Conservation (phyloP, 257 asterid species). For the Haberlea rhodopensis region DNA sequence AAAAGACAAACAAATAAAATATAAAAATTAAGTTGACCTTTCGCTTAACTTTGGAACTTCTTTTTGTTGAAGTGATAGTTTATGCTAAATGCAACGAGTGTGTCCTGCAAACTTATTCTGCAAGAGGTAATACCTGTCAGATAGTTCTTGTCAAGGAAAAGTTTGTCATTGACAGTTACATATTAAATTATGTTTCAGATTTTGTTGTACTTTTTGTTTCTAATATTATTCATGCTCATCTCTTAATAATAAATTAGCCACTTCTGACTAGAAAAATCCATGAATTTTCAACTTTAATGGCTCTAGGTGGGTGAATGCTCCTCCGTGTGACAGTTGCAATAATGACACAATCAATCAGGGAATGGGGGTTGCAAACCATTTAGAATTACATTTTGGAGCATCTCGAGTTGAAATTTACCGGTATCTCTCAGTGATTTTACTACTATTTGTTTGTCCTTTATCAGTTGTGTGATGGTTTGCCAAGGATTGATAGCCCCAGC, state of each 20-base stretch:
- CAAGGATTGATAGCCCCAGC: constrained; percentile 15
- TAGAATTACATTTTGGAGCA: constrained; percentile 69
- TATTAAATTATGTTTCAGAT: background rate
- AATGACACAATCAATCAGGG: constrained; percentile 66
- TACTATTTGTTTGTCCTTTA: constrained; percentile 14
- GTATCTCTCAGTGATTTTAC: constrained; percentile 34
- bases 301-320: constrained; percentile 90
- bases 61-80: constrained; percentile 9
- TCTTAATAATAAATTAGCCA: constrained; percentile 6
- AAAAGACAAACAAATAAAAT: background rate
- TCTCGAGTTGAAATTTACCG: constrained; percentile 82
- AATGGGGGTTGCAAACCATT: constrained; percentile 62
- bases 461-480: constrained; percentile 10
- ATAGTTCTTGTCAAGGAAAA: constrained; percentile 4
- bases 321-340: constrained; percentile 82
- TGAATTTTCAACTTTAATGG: constrained; percentile 23
- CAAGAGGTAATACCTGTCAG: background rate
- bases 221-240: constrained; percentile 10
- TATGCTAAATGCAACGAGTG: constrained; percentile 12
- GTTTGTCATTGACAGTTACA: background rate
- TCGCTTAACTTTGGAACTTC: constrained; percentile 17
- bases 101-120: constrained; percentile 7
- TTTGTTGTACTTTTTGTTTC: background rate
- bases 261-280: constrained; percentile 23
- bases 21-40: background rate